Percentiles rank a stretch among this genome's conserved stretches.
These are phyloP conservation scores for Magnusiomyces starmeri DNA, from an alignment of 1,139 yeast genomes.

Conservation along the genomic window DNA sequence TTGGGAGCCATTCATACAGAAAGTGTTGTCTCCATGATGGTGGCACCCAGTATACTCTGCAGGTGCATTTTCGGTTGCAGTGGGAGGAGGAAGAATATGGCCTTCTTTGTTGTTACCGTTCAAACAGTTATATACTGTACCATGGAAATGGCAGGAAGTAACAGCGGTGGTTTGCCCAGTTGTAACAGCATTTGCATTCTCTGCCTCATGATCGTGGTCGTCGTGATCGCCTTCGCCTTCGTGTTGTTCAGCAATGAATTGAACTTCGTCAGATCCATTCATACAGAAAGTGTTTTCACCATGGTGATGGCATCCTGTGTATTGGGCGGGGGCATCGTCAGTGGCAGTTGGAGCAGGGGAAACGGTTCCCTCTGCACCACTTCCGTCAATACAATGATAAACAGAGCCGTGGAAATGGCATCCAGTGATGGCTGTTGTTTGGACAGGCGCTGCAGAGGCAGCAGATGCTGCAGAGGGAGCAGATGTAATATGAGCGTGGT, in stretches of 20 bases:
- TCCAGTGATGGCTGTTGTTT: conserved; percentile 14
- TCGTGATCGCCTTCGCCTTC: background rate
- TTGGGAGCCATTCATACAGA: conserved; percentile 25
- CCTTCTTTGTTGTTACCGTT: conserved; percentile 34
- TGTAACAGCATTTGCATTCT: background rate
- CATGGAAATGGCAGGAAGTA: conserved; percentile 35
- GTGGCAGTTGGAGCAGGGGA: conserved; percentile 10
- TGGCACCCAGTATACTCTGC: conserved; percentile 33
- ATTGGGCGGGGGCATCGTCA: conserved; percentile 10
- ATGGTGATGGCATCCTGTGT: conserved; percentile 9
- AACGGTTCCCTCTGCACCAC: conserved; percentile 9
- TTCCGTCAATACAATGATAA: conserved; percentile 5
- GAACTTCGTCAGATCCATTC: conserved; percentile 8
- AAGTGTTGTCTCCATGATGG: conserved; percentile 29
- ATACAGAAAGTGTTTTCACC: conserved; percentile 6
- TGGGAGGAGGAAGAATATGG: conserved; percentile 31
- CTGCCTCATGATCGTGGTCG: background rate
- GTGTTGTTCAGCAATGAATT: background rate
- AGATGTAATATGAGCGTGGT: too few relatives aligned
- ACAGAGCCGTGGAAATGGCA: conserved; percentile 12
- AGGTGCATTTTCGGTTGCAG: conserved; percentile 25
- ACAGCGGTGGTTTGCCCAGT: conserved; percentile 20
- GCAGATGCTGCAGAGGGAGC: background rate
- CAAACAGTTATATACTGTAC: conserved; percentile 27
- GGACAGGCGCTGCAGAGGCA: conserved; percentile 6